Conservation (phyloP, 495 filamentous ascomycete species). For the Ramalina peruviana region DNA sequence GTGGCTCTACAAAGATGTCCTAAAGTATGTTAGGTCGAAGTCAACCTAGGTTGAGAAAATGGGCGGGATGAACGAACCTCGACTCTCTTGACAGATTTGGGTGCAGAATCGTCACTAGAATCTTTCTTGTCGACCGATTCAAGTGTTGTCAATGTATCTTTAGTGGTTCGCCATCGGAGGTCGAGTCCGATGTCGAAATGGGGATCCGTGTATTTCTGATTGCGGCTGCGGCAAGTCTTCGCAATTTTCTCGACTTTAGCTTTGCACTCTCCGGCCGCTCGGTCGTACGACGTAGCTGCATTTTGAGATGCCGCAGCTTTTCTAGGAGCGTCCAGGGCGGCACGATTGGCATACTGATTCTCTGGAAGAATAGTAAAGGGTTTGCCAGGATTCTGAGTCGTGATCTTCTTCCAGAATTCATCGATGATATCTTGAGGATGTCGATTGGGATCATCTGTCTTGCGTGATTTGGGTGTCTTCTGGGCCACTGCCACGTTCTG, state of each 20-base stretch:
- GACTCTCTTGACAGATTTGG: constrained; percentile 49
- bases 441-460: neutral
- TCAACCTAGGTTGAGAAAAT: constrained; percentile 2
- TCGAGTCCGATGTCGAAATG: constrained; percentile 79
- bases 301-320: constrained; percentile 36
- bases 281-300: constrained; percentile 50
- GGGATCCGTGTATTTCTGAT: constrained; percentile 78
- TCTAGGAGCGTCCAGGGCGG: constrained; percentile 37
- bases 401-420: constrained; percentile 68
- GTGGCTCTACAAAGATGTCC: constrained; percentile 75
- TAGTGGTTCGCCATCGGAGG: constrained; percentile 42
- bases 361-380: constrained; percentile 59
- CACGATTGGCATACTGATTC: constrained; percentile 49
- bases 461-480: no score
- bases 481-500: no score
- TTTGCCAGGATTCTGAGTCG: constrained; percentile 44
- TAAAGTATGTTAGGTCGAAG: constrained; percentile 7
- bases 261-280: constrained; percentile 52
- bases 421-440: constrained; percentile 54
- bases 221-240: constrained; percentile 65
- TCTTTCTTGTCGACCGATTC: constrained; percentile 8
- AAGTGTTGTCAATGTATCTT: constrained; percentile 45
- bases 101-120: constrained; percentile 28
- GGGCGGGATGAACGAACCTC: constrained; percentile 26
- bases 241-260: constrained; percentile 67